These are phyloP conservation scores for Hanseniaspora guilliermondii DNA, from an alignment of 805 yeast species.

Conservation along the genomic window DNA sequence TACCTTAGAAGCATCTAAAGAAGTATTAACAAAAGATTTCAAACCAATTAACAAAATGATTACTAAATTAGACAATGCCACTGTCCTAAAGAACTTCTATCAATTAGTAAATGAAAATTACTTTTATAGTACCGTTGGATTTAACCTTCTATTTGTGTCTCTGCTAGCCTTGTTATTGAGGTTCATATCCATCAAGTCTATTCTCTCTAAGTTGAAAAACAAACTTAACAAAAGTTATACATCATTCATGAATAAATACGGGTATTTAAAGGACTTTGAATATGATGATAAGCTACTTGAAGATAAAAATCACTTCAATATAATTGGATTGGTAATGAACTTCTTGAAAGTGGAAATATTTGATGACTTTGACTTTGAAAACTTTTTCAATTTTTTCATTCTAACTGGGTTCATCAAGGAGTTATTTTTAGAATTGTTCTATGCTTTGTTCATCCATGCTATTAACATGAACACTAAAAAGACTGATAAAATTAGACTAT, in stretches of 20 bases:
- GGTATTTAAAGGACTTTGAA: constrained; percentile 9
- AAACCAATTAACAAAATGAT: not conserved
- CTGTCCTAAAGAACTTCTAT: not conserved
- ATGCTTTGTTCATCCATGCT: constrained; percentile 7
- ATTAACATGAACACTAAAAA: not conserved
- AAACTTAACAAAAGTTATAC: not conserved
- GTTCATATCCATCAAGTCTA: not conserved
- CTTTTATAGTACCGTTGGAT: constrained; percentile 1
- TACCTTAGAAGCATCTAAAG: not conserved
- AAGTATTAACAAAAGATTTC: not conserved
- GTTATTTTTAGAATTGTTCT: constrained; percentile 8
- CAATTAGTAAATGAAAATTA: not conserved
- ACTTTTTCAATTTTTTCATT: constrained; percentile 10
- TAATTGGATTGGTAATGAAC: constrained; percentile 3
- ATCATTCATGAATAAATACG: constrained; percentile 10
- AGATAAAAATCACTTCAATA: not conserved
- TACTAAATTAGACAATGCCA: not conserved
- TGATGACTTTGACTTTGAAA: constrained; percentile 12
- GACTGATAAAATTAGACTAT: not conserved
- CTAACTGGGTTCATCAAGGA: constrained; percentile 11
- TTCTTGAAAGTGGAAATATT: not conserved
- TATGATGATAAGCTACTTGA: constrained; percentile 3
- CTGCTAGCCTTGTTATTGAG: not conserved
- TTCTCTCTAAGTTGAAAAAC: not conserved
- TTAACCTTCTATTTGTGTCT: not conserved